Conservation (phyloP, 192 early-diverging fungal species). For the Bifiguratus adelaidae region DNA sequence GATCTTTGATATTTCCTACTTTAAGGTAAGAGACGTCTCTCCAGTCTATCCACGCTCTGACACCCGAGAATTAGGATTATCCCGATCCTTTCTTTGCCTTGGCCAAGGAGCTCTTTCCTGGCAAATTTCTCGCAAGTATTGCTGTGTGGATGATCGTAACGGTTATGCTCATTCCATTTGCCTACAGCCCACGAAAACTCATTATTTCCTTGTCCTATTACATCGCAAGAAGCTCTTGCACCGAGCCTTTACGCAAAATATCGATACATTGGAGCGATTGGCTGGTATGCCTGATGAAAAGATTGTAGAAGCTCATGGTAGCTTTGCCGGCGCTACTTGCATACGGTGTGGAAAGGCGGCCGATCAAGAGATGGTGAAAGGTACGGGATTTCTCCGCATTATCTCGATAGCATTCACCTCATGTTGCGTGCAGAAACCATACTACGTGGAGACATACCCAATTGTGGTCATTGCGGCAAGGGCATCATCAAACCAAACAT, state of each 20-base stretch:
- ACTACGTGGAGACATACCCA: conserved; percentile 47
- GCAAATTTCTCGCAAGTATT: conserved; percentile 38
- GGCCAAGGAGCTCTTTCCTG: conserved; percentile 87
- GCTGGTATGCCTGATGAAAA: conserved; percentile 60
- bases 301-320: conserved; percentile 92
- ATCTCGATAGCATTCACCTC: conserved; percentile 1
- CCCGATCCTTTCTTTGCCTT: conserved; percentile 85
- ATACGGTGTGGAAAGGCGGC: conserved; percentile 38
- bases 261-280: conserved; percentile 86
- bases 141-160: not conserved
- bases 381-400: not conserved
- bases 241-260: conserved; percentile 92
- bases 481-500: conserved; percentile 88
- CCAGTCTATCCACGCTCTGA: not conserved
- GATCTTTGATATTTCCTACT: conserved; percentile 92
- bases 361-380: conserved; percentile 22
- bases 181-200: conserved; percentile 64
- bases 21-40: conserved; percentile 25
- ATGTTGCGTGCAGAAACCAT: conserved; percentile 44
- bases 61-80: conserved; percentile 24
- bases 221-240: conserved; percentile 58
- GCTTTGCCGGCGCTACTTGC: conserved; percentile 78
- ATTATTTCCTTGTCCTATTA: conserved; percentile 80
- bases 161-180: not conserved
- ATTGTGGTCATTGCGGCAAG: conserved; percentile 47